These are phyloP conservation scores for Curvularia hawaiiensis DNA, from an alignment of 2,329 filamentous ascomycete species.

Conservation along the genomic window DNA sequence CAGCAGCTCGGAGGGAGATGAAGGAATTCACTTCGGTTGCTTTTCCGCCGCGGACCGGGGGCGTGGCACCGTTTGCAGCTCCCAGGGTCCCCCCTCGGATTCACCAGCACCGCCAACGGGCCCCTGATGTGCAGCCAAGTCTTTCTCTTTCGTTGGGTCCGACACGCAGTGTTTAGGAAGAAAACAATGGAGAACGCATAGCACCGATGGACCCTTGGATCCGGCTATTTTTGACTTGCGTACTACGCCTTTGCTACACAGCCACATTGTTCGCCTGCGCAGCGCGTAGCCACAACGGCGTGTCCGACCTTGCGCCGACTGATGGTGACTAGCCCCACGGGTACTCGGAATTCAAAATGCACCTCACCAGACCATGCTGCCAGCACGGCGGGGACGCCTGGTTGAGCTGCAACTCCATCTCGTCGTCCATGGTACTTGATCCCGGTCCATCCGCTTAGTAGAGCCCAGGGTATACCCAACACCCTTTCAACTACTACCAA, in stretches of 20 bases:
- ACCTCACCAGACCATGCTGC: background rate
- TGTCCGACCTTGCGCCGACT: background rate
- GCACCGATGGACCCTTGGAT: background rate
- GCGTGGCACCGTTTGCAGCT: background rate
- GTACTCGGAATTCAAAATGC: constrained; percentile 12
- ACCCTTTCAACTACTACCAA: background rate
- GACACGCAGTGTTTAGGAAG: background rate
- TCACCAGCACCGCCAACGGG: background rate
- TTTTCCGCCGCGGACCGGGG: background rate
- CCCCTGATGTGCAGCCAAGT: constrained; percentile 4
- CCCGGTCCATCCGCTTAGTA: background rate
- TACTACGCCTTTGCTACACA: background rate
- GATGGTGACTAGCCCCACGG: constrained; percentile 11
- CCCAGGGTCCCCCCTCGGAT: constrained; percentile 8
- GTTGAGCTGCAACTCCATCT: background rate
- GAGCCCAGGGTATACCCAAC: background rate
- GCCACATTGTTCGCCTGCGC: background rate
- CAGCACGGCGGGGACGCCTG: background rate
- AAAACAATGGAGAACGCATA: background rate
- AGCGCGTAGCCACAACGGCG: background rate
- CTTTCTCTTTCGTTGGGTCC: background rate
- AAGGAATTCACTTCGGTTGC: background rate
- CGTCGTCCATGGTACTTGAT: background rate
- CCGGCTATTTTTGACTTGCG: background rate
- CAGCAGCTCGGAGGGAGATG: background rate